A percentile compares a stretch with the other conserved stretches of the same genome.
These are phyloP conservation scores for Aureobasidium sp. DNA, from an alignment of 2,329 filamentous ascomycete genomes.

Conservation along the genomic window DNA sequence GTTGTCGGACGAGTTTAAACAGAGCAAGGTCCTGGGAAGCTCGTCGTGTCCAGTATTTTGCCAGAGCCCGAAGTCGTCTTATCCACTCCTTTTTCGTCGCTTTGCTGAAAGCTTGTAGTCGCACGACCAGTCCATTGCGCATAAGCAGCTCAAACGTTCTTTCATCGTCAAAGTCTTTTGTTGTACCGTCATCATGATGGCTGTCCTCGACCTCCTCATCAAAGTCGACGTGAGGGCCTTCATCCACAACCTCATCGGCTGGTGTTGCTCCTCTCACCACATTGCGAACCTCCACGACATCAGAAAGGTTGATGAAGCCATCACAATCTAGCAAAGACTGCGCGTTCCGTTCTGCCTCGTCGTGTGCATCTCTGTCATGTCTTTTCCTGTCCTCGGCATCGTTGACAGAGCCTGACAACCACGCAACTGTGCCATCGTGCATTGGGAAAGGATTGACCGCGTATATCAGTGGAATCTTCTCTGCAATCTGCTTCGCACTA, in stretches of 20 bases:
- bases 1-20: slow-evolving; percentile 47
- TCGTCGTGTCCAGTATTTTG: slow-evolving; percentile 55
- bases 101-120: slow-evolving; percentile 48
- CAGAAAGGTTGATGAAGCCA: slow-evolving; percentile 54
- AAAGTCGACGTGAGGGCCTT: slow-evolving; percentile 49
- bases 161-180: slow-evolving; percentile 45
- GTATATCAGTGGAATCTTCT: slow-evolving; percentile 52
- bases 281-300: slow-evolving; percentile 48
- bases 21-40: slow-evolving; percentile 48
- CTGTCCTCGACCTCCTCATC: slow-evolving; percentile 38
- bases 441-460: slow-evolving; percentile 54
- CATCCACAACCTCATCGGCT: slow-evolving; percentile 44
- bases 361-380: slow-evolving; percentile 51
- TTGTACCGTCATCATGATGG: slow-evolving; percentile 44
- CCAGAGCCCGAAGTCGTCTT: slow-evolving; percentile 45
- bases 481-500: slow-evolving; percentile 44
- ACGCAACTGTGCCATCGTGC: slow-evolving; percentile 43
- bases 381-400: slow-evolving; percentile 37
- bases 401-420: slow-evolving; percentile 40
- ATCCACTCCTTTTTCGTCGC: slow-evolving; percentile 55
- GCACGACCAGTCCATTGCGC: slow-evolving; percentile 52
- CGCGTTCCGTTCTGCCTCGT: slow-evolving; percentile 50
- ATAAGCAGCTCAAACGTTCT: slow-evolving; percentile 54
- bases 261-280: slow-evolving; percentile 43
- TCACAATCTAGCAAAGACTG: slow-evolving; percentile 53